Evolutionary conservation across 106 monocot species (phyloP), one percentile per base, ranked within the genome.

Genomic region (Allium sativum): DNA sequence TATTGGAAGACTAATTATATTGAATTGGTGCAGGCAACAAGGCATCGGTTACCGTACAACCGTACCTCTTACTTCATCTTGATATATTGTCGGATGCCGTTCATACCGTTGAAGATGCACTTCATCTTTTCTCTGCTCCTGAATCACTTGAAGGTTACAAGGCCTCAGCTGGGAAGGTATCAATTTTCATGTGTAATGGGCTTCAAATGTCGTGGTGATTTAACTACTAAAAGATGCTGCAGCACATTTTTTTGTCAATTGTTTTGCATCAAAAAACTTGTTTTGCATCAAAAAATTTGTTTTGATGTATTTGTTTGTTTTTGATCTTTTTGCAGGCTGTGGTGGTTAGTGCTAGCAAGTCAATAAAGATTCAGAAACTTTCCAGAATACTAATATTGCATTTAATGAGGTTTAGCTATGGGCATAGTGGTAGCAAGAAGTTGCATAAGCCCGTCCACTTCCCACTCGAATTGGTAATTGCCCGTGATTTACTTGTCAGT

Each of bases 341-440:
- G 6, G 70, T 75, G 9, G 87, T 91, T 18, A 77, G 58, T 64
- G 91, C 96, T 55, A 84, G 91, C 57, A 98, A 98, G 66, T 88
- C 84, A 42, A 72, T 98, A 42, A 81, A 91, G 65, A 84, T 98
- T 76, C 87, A 91, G 19, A 76, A 55, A 50, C 78, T 91, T 72
- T 72, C 96, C 8, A 84, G 78, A 79, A 81, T 98, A 70, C 58
- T 98, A 78, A 85, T 98, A 76, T 65, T 98, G 74, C 96, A 98
- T 48, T 70, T 98, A 52, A 98, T 88, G 96, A 72, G 96, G 18
- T 98, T 98, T 53, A 98, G 91, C 61, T 98, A 98, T 71, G 96
- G 84, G 56, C 80, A 68, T 21, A 78, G 76, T 47, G 91, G 96
- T 65, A 91, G 84, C 59, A 69, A 78, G 51, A 98, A 98, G 58